Evolutionary conservation across 257 asterid genomes (phyloP), one percentile per base, ranked within the genome.

Genomic region (Plantago elongata): DNA sequence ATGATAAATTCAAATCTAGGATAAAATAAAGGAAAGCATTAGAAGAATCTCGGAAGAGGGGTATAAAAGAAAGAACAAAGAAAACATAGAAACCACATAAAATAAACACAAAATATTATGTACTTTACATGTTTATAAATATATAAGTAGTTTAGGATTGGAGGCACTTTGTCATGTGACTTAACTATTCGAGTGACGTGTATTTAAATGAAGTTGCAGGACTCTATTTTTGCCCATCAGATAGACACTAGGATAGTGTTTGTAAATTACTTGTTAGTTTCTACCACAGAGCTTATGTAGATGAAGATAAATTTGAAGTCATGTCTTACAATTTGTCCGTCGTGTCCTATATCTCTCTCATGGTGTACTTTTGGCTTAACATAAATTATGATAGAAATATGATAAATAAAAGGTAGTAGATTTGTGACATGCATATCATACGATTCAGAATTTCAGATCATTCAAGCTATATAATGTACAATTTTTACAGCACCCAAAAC

Each of bases 331-430:
- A 22, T 22, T 22, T 22, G 1, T 22, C 27, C 27, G 27, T 1
- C 2, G 27, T 22, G 27, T 22, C 27, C 27, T 22, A 22, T 22
- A 22, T 22, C 27, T 22, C 27, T 22, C 27, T 22, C 27, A 6
- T 15, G 12, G 43, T 27, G 9, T 54, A 54, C 9, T 54, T 34
- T 4, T 7, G 43, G 17, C 59, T 22, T 52, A 11, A 2, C 56
- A 14, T 2, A 42, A 43, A 29, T 46, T 22, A 56, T 56, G 45
- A 17, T 9, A 38, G 71, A 49, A 56, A 69, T 47, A 44, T 9
- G 22, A n/a, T 17, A n/a, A 54, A 27, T 51, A 56, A 46, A 46
- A 42, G 45, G 30, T 17, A 49, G 30, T 50, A 50, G 9, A 50
- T 7, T 5, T 34, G 5, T 34, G 5, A 34, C 40, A 34, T 34